These are phyloP conservation scores for Aphanomyces euteiches DNA, from an alignment of 352 stramenopile species.

Conservation along the genomic window DNA sequence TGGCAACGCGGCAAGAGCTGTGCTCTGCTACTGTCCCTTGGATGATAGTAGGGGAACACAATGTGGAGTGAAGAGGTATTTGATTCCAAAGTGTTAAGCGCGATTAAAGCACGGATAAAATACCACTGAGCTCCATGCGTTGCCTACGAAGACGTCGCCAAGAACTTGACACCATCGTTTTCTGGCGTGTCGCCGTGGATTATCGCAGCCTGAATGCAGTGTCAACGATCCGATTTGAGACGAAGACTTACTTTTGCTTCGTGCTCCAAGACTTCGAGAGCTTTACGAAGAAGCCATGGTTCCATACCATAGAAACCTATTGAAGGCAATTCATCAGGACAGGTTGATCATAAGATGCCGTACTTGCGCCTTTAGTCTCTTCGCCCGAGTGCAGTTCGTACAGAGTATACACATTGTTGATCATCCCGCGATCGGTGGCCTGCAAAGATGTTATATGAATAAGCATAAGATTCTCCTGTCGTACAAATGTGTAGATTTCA, in stretches of 20 bases:
- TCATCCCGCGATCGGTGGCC: conserved; percentile 66
- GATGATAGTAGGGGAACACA: too few relatives aligned
- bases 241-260: conserved; percentile 58
- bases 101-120: not conserved
- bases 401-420: conserved; percentile 80
- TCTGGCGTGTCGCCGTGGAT: conserved; percentile 78
- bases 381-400: conserved; percentile 83
- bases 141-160: conserved; percentile 41
- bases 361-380: conserved; percentile 73
- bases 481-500: conserved; percentile 83
- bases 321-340: not conserved
- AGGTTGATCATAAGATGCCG: conserved; percentile 22
- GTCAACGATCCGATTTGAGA: not conserved
- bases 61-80: too few relatives aligned
- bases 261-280: conserved; percentile 63
- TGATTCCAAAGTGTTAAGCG: too few relatives aligned
- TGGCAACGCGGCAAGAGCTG: too few relatives aligned
- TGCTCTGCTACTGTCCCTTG: too few relatives aligned
- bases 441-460: conserved; percentile 28
- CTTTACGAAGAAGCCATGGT: conserved; percentile 74
- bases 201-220: conserved; percentile 48
- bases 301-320: conserved; percentile 79
- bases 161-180: conserved; percentile 84
- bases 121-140: not conserved
- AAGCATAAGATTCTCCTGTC: conserved; percentile 14